These are phyloP conservation scores for Kazachstania sp. DNA, from an alignment of 1,139 yeast species.

Conservation along the genomic window DNA sequence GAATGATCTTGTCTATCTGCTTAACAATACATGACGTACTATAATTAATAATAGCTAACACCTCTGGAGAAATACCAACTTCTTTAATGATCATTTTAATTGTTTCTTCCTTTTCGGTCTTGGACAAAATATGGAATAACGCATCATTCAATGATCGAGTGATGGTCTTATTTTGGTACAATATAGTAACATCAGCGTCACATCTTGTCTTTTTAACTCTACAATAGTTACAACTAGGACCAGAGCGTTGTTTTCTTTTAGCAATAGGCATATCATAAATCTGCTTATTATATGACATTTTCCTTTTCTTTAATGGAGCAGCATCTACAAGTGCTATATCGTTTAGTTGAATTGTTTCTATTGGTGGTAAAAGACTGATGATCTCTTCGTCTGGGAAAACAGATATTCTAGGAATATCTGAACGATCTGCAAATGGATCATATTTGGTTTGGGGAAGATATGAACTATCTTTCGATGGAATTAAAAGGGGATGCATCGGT, in stretches of 20 bases:
- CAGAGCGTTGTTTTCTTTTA: constrained; percentile 52
- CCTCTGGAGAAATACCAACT: not conserved
- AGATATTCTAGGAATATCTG: not conserved
- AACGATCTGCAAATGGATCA: not conserved
- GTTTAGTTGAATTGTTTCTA: not conserved
- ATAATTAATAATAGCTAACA: not conserved
- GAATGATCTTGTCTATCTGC: constrained; percentile 27
- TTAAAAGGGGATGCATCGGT: constrained; percentile 9
- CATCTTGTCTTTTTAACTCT: constrained; percentile 64
- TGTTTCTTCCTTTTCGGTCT: constrained; percentile 6
- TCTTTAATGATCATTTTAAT: not conserved
- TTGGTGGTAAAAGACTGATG: not conserved
- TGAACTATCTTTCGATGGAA: constrained; percentile 3
- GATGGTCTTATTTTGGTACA: constrained; percentile 19
- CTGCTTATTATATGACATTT: not conserved
- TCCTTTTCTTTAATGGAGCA: not conserved
- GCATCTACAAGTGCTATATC: not conserved
- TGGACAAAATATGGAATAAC: constrained; percentile 14
- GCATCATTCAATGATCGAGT: constrained; percentile 13
- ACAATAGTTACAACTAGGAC: constrained; percentile 71
- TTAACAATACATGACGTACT: constrained; percentile 13
- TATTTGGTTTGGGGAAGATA: not conserved
- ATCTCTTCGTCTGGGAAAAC: not conserved
- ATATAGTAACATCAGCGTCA: constrained; percentile 49
- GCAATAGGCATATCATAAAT: not conserved